Base-by-base conservation (phyloP, 2,329 filamentous ascomycete genomes). In the Trichophyton equinum region DNA sequence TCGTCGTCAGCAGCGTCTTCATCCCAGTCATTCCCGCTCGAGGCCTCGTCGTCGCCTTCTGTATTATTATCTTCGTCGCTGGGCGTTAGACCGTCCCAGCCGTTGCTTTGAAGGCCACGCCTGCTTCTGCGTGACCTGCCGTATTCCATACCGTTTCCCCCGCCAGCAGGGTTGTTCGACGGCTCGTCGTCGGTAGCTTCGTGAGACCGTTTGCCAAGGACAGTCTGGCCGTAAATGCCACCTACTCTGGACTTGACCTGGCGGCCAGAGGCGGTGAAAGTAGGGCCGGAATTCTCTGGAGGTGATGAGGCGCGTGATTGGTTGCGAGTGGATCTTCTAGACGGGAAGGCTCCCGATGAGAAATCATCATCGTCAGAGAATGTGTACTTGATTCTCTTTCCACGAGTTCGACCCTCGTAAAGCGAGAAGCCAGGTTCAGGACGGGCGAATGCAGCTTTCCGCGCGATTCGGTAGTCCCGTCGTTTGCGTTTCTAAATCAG, bases 351-450 rank as follows among this genome's bases (percentile, higher is more conserved):
- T 63, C 78, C 91, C 71, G 72, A 82, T 58, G 76, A 79, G 55
- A 84, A 83, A 15, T 86, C 84, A 66, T 95, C 89, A 25, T 95
- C 89, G 59, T 96, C 91, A 0, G 91, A 95, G 70, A 89, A 99
- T 0, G 90, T 99, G 71, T 99, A 99, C 74, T 91, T 95, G 76
- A 95, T 88, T 63, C 92, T 88, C 78, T 99, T 97, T 61, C 94
- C 94, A 62, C 94, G 85, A 4, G 95, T 99, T 59, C 94, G 89
- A 57, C 94, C 94, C 76, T 99, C 94, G 72, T 99, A 99, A 62
- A 95, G 79, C 0, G 91, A 96, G 71, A 92, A 95, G 3, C 91
- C 91, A 8, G 88, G 86, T 67, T 96, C 91, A 4, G 91, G 90
- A 4, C 91, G 84, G 66, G 87, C 82, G 75, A 97, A 97, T 62